These are phyloP conservation scores for Kazachstania africana DNA, from an alignment of 805 yeast species.

Conservation along the genomic window DNA sequence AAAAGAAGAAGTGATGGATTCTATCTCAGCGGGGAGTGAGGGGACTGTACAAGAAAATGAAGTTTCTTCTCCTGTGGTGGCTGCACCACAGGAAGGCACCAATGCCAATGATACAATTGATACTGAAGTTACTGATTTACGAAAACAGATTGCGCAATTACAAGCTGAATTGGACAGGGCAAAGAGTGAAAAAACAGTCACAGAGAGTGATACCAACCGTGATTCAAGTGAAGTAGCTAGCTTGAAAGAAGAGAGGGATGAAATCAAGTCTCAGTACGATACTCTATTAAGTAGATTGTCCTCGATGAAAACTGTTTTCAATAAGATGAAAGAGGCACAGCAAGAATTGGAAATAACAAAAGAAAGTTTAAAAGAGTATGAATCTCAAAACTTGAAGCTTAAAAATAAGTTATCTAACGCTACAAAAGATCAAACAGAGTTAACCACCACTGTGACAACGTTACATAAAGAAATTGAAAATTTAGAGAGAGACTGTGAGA, in stretches of 20 bases:
- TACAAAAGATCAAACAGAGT: constrained; percentile 25
- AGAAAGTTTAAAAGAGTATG: constrained; percentile 38
- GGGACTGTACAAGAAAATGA: neutral
- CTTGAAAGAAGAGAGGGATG: constrained; percentile 41
- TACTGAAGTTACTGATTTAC: neutral
- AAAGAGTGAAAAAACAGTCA: neutral
- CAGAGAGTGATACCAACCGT: no score
- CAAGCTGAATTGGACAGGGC: neutral
- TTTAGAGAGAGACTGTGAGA: constrained; percentile 40
- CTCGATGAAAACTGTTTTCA: constrained; percentile 62
- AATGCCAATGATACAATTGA: no score
- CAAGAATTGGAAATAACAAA: constrained; percentile 45
- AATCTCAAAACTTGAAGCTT: constrained; percentile 29
- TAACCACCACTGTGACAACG: constrained; percentile 24
- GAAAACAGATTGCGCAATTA: neutral
- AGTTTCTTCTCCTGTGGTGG: no score
- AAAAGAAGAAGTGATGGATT: no score
- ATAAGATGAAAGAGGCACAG: constrained; percentile 63
- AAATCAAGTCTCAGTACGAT: constrained; percentile 49
- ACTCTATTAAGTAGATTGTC: constrained; percentile 49
- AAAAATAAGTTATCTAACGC: constrained; percentile 25
- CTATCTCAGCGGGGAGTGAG: no score
- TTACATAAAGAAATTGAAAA: constrained; percentile 33
- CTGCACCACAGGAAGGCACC: no score
- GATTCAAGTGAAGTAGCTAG: no score